Evolutionary conservation across 768 basidiomycete genomes (phyloP), one percentile per base, ranked within the genome.

Genomic region (Auricularia heimuer): DNA sequence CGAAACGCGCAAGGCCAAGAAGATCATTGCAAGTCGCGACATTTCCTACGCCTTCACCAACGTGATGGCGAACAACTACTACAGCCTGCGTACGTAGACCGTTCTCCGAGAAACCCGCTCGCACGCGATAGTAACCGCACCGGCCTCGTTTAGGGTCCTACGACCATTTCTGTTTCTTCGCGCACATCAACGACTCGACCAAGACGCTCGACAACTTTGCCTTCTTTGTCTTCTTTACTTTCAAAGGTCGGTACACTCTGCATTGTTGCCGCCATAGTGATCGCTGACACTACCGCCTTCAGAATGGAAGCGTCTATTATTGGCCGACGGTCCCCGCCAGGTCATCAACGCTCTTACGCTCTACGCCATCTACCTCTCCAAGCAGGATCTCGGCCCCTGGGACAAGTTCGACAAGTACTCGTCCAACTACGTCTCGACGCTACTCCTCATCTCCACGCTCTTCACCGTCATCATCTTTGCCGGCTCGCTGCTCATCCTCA

Each of bases 31-130:
- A 42, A 94, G 92, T 73, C 86, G 94, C 69, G 97, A 99, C 75
- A 98, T 99, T 67, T 94, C 94, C 34, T 98, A 94, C 72, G 93
- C 95, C 42, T 98, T 96, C 79, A 98, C 97, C 70, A 98, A 98
- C 73, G 85, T 98, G 72, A 89, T 97, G 87, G 92, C 93, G 64
- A 92, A 98, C 74, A 84, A 94, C 74, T 98, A 98, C 76, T 98
- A 97, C 77, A 94, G 92, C 47, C 86, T 98, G 54, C 86, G 94
- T 94, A 75, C 68, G 92, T 79, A 29, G 29, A 29, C 29, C 29
- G 29, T 29, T 24, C 63, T 34, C 61, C 21, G 65, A 66, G 36
- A 14, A 36, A 3, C 39, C 11, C 8, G 64, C 36, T 7, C 60
- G 24, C 39, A 65, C 37, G 51, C 56, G 21, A 63, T 69, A 63